Percentiles rank a stretch among this genome's conserved stretches.
These are phyloP conservation scores for Clathrospora elynae DNA, from an alignment of 2,329 filamentous ascomycete genomes.

Conservation along the genomic window DNA sequence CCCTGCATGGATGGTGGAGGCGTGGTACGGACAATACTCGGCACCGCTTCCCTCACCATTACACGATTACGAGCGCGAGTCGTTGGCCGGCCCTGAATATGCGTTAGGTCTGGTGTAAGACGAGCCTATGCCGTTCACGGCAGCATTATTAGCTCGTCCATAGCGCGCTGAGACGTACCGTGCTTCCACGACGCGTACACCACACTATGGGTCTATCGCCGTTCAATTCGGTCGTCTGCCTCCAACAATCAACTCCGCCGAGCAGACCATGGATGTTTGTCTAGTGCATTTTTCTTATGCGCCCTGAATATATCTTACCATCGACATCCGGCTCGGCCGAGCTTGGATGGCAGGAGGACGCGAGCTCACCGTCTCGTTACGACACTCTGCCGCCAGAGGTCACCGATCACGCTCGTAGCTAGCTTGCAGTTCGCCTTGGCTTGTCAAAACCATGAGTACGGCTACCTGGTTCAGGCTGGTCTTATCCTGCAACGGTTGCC, in stretches of 20 bases:
- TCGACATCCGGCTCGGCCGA: constrained; percentile 16
- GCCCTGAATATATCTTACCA: constrained; percentile 17
- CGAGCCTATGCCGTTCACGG: constrained; percentile 34
- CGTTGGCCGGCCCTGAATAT: constrained; percentile 15
- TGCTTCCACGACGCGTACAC: constrained; percentile 39
- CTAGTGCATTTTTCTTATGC: constrained; percentile 31
- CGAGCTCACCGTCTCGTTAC: constrained; percentile 9
- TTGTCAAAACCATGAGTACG: constrained; percentile 8
- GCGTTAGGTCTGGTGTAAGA: constrained; percentile 29
- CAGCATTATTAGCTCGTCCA: constrained; percentile 40
- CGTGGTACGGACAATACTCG: constrained; percentile 39
- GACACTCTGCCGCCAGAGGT: constrained; percentile 6
- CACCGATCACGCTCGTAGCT: constrained; percentile 7
- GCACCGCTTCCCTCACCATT: constrained; percentile 27
- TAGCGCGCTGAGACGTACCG: constrained; percentile 44
- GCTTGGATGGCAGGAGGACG: constrained; percentile 16
- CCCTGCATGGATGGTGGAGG: constrained; percentile 26
- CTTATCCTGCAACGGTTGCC: constrained; percentile 6
- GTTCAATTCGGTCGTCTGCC: constrained; percentile 31
- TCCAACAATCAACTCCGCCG: constrained; percentile 30
- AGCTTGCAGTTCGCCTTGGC: constrained; percentile 12
- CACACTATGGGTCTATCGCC: constrained; percentile 31
- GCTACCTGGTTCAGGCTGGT: constrained; percentile 7
- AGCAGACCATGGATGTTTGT: constrained; percentile 24
- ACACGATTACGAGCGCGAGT: constrained; percentile 27